phyloP scores from a whole-genome alignment of 805 yeast genomes.

The Wickerhamiella kazuoi region DNA sequence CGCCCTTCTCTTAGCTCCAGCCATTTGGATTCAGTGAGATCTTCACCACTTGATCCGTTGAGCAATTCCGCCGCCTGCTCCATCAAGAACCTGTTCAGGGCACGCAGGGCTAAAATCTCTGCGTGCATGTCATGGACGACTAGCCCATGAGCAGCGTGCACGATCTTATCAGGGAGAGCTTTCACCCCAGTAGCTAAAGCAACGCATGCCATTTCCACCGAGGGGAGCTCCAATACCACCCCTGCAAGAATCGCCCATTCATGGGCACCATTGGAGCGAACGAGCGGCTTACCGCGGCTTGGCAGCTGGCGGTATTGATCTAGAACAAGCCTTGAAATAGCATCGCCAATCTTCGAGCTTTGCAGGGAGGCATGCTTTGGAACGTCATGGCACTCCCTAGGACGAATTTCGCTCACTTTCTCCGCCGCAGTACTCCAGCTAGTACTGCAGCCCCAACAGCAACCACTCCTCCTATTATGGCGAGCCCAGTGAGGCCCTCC shows the following conservation, averaged over 20 bases:
- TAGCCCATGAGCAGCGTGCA: conserved; percentile 34
- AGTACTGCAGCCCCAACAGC: conserved; percentile 63
- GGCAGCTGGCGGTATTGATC: conserved; percentile 16
- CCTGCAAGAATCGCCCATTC: conserved; percentile 85
- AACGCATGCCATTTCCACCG: conserved; percentile 21
- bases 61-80: conserved; percentile 26
- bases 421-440: conserved; percentile 20
- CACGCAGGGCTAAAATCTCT: conserved; percentile 56
- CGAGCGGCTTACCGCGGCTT: conserved; percentile 37
- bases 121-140: conserved; percentile 84
- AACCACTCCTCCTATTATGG: conserved; percentile 67
- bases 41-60: conserved; percentile 5
- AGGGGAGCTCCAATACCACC: conserved; percentile 27
- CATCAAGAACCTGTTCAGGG: conserved; percentile 44
- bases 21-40: background rate
- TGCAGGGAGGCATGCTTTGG: background rate
- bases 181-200: conserved; percentile 71
- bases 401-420: conserved; percentile 4
- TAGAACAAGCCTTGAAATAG: conserved; percentile 12
- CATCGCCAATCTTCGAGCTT: background rate
- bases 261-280: conserved; percentile 40
- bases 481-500: conserved; percentile 80
- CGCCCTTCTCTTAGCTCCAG: background rate
- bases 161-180: conserved; percentile 37
- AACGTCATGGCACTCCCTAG: background rate